These are phyloP conservation scores for Tolypocladium ophioglossoides DNA, from an alignment of 2,329 filamentous ascomycete species.

Conservation along the genomic window DNA sequence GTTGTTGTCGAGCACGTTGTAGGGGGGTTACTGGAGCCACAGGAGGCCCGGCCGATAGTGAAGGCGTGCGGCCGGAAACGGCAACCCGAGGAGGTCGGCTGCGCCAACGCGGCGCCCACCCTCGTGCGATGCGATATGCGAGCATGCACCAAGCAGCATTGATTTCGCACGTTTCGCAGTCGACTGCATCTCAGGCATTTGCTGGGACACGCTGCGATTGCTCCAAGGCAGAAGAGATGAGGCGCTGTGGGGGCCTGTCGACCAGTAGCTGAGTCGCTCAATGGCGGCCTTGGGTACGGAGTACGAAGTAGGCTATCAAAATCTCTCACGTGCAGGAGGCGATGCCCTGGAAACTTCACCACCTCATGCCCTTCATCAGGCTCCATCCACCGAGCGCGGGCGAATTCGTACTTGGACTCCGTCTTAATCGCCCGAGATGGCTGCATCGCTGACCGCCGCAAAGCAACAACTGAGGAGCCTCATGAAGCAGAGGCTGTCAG, in stretches of 20 bases:
- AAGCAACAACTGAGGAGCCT: conserved; percentile 66
- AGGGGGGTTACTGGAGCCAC: no score
- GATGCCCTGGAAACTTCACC: background rate
- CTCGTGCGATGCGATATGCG: background rate
- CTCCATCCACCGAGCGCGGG: background rate
- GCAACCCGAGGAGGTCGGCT: background rate
- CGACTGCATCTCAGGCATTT: background rate
- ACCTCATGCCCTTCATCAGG: background rate
- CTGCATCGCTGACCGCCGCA: conserved; percentile 46
- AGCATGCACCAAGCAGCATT: background rate
- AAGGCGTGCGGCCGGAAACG: background rate
- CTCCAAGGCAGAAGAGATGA: no score
- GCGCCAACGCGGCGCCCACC: background rate
- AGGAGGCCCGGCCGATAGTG: background rate
- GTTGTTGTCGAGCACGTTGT: no score
- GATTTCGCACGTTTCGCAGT: background rate
- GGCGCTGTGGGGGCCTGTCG: background rate
- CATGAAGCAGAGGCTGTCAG: conserved; percentile 57
- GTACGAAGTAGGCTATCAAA: no score
- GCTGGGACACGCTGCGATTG: background rate
- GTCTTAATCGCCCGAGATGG: conserved; percentile 26
- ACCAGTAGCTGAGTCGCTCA: background rate
- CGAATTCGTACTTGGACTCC: background rate
- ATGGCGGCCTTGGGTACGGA: background rate
- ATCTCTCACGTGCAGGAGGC: background rate